Conservation (phyloP, 805 yeast genomes). For the Kodamaea jinghongensis region DNA sequence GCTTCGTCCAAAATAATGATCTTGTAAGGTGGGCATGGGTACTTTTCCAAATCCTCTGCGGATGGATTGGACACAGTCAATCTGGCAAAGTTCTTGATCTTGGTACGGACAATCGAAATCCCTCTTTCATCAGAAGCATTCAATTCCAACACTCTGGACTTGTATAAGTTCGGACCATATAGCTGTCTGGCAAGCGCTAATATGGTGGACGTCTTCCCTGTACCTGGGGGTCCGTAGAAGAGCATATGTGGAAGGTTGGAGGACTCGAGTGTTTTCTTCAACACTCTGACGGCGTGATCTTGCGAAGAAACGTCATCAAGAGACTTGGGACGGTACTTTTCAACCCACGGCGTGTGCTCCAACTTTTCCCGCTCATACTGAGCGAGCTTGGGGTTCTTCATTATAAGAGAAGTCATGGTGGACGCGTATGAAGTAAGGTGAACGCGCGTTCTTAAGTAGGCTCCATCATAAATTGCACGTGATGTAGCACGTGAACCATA, state of each 20-base stretch:
- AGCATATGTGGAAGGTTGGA: constrained; percentile 90
- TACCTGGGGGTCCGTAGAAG: constrained; percentile 93
- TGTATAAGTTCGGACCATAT: constrained; percentile 67
- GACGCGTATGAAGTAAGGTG: background rate
- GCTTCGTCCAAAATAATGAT: constrained; percentile 92
- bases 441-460: too few relatives aligned
- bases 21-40: constrained; percentile 97
- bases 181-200: constrained; percentile 77
- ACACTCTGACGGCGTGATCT: constrained; percentile 79
- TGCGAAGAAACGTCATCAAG: constrained; percentile 90
- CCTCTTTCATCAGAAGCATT: constrained; percentile 94
- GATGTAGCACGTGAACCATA: too few relatives aligned
- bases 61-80: constrained; percentile 79
- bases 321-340: constrained; percentile 80
- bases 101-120: constrained; percentile 80
- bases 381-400: constrained; percentile 10
- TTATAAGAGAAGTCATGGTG: constrained; percentile 10
- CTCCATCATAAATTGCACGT: too few relatives aligned
- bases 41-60: constrained; percentile 60
- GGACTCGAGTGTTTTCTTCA: constrained; percentile 72
- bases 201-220: constrained; percentile 88
- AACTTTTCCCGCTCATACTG: constrained; percentile 40
- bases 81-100: constrained; percentile 83
- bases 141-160: constrained; percentile 72
- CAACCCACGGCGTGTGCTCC: constrained; percentile 84